phyloP scores from a whole-genome alignment of 1,284 basidiomycete species.

The Malassezia obtusa region DNA sequence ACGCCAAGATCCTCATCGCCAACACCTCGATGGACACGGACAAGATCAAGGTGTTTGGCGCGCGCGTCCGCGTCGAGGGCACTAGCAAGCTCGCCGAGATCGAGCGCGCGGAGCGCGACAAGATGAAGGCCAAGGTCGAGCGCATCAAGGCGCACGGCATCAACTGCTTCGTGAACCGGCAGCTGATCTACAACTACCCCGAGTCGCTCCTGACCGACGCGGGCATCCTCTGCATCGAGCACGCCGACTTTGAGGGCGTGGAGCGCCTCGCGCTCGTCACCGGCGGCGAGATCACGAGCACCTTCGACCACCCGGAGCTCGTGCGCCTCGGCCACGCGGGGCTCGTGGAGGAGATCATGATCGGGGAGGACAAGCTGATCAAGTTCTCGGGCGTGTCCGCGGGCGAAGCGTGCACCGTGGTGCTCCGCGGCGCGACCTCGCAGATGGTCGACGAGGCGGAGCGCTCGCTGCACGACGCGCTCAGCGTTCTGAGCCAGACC shows the following conservation, averaged over 20 bases:
- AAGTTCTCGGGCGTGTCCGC: conserved; percentile 98
- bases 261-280: conserved; percentile 91
- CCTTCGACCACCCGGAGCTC: conserved; percentile 84
- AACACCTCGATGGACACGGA: conserved; percentile 99
- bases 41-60: conserved; percentile 98
- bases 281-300: conserved; percentile 92
- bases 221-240: conserved; percentile 93
- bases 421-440: conserved; percentile 86
- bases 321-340: conserved; percentile 91
- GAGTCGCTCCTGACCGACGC: conserved; percentile 85
- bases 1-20: conserved; percentile 91
- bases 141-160: conserved; percentile 89
- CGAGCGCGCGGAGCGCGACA: conserved; percentile 93
- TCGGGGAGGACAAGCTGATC: conserved; percentile 96
- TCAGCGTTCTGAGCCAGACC: conserved; percentile 92
- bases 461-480: conserved; percentile 89
- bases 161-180: conserved; percentile 95
- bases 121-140: conserved; percentile 98
- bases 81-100: conserved; percentile 95
- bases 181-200: conserved; percentile 99
- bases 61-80: conserved; percentile 85
- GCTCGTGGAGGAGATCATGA: conserved; percentile 95
- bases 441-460: conserved; percentile 99
- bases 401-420: conserved; percentile 96
- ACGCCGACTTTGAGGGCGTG: conserved; percentile 98